Base-by-base conservation (phyloP, 192 early-diverging fungal species). In the Backusella tuberculispora region DNA sequence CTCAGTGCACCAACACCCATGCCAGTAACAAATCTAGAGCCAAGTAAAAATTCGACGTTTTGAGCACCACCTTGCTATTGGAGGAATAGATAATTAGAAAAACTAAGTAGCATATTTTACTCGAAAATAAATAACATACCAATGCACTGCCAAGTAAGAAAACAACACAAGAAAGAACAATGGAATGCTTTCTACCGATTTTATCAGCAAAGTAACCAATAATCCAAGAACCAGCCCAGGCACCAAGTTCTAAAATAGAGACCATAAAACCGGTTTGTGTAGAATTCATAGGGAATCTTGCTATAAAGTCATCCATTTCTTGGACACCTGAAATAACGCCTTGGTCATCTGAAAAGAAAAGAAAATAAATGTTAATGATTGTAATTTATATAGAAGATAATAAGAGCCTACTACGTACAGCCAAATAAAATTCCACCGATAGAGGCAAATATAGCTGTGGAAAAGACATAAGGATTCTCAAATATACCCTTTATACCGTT, bases 121-220 rank as follows among this genome's bases (percentile, higher is more conserved):
- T 19, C 0, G 1, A 24, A 19, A 19, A 19, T 24, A 1, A 2
- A 64, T 44, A 17, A 75, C 77, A 56, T 78, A 78, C 77, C 44
- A 78, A 63, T 41, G 72, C 43, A 50, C 72, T 74, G 9, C 77
- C 77, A 12, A 63, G 84, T 80, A 78, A 92, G 90, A 71, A 93
- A 74, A 81, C 26, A 19, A 84, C 77, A 21, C 80, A 88, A 46
- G 91, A 93, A 44, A 92, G 47, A 29, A 81, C 78, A 75, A 95
- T 92, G 8, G 90, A 87, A 47, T 78, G 83, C 50, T 90, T 92
- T 47, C 94, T 88, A 14, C 92, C 89, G 66, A 90, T 73, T 21
- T 56, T 40, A 34, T 78, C 77, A 70, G 93, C 92, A 47, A 91
- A 76, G 26, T 85, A 71, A 34, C 81, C 84, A 37, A 85, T 85